phyloP scores from a whole-genome alignment of 352 stramenopile species.

The Globisporangium paroecandrum region DNA sequence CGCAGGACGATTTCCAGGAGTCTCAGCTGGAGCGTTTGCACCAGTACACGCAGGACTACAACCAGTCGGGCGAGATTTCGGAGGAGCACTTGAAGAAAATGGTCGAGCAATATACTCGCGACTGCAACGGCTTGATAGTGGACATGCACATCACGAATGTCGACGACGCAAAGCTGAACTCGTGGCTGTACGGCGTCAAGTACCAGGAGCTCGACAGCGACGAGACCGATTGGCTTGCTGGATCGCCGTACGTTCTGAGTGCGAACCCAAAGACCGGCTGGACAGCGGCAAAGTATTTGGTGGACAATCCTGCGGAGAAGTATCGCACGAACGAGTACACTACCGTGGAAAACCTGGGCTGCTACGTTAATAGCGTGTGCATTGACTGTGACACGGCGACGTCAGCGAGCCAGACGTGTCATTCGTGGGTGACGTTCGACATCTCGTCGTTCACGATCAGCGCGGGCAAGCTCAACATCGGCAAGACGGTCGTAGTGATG shows the following conservation, averaged over 20 bases:
- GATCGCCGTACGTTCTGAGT: slow-evolving; percentile 31
- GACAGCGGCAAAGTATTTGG: slow-evolving; percentile 47
- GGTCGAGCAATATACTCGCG: slow-evolving; percentile 70
- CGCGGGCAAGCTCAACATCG: slow-evolving; percentile 65
- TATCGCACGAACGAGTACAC: slow-evolving; percentile 66
- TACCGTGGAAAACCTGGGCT: slow-evolving; percentile 60
- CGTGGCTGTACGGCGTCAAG: slow-evolving; percentile 53
- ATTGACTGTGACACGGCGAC: slow-evolving; percentile 39
- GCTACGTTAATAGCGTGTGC: slow-evolving; percentile 63
- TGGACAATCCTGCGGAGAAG: slow-evolving; percentile 25
- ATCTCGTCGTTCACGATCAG: slow-evolving; percentile 42
- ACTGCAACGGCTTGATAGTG: slow-evolving; percentile 68
- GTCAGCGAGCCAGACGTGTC: slow-evolving; percentile 39
- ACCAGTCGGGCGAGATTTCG: slow-evolving; percentile 49
- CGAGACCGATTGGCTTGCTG: slow-evolving; percentile 37
- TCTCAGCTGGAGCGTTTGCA: slow-evolving; percentile 78
- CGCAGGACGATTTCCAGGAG: slow-evolving; percentile 73
- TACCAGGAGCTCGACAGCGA: slow-evolving; percentile 57
- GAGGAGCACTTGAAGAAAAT: slow-evolving; percentile 44
- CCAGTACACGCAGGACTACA: slow-evolving; percentile 82
- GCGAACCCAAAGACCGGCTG: slow-evolving; percentile 75
- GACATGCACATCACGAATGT: slow-evolving; percentile 59
- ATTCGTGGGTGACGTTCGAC: slow-evolving; percentile 76
- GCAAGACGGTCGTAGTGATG: slow-evolving; percentile 88
- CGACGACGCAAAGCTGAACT: slow-evolving; percentile 30